phyloP scores from a whole-genome alignment of 148 eudicot species.

The Rhododendron henanense region DNA sequence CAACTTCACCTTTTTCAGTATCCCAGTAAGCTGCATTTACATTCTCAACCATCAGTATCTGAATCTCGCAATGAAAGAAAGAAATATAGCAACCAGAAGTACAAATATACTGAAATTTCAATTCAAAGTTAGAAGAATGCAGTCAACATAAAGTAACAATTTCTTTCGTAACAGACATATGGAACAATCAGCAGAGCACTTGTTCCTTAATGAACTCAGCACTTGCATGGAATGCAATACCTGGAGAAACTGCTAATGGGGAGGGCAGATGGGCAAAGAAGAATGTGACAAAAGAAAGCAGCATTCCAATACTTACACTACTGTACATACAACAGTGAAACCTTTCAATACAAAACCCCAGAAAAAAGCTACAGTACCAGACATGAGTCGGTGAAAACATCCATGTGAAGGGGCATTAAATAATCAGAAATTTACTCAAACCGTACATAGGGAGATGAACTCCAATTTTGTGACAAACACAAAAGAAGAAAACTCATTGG shows the following conservation, averaged over 20 bases:
- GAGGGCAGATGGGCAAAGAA: background rate
- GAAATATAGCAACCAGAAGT: background rate
- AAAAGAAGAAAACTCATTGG: background rate
- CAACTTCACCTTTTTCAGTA: conserved; percentile 54
- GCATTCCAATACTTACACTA: background rate
- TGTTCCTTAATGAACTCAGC: background rate
- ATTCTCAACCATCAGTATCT: conserved; percentile 14
- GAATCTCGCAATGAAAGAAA: background rate
- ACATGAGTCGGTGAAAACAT: background rate
- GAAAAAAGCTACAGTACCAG: background rate
- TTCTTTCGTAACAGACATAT: background rate
- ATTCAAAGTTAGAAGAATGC: background rate
- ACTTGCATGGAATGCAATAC: background rate
- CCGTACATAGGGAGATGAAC: background rate
- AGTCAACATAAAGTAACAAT: background rate
- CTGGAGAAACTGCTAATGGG: background rate
- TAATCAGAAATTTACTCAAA: background rate
- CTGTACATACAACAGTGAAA: background rate
- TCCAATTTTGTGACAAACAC: background rate
- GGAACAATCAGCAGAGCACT: background rate
- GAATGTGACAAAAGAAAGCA: background rate
- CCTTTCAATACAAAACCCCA: background rate
- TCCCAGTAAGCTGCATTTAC: conserved; percentile 75
- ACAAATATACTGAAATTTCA: background rate
- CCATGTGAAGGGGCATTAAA: background rate